Evolutionary conservation across 495 filamentous ascomycete genomes (phyloP), one percentile per base, ranked within the genome.

Genomic region (Podospora conica): DNA sequence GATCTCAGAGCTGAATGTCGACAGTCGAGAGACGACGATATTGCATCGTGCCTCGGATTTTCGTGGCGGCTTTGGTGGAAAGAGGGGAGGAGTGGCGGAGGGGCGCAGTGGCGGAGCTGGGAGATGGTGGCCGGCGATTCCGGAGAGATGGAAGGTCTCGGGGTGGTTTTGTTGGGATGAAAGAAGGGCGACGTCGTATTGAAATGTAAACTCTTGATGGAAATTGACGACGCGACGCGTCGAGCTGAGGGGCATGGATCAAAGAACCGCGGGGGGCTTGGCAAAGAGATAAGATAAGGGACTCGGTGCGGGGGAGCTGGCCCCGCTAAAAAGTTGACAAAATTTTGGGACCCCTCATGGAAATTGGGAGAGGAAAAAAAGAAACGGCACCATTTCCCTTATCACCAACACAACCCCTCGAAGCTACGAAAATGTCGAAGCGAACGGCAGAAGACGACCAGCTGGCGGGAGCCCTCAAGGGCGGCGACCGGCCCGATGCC

Each of bases 351-450:
- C 40, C 40, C 40, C 40, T 48, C 40, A 48, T n/a, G 33, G 15
- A 48, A 48, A 8, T 48, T 48, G 40, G 33, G 18, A n/a, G 5
- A 18, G 40, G 6, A n/a, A 48, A 48, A 48, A 48, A n/a, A 48
- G 6, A n/a, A 0, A 48, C 18, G 40, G 18, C 40, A 7, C 15
- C 15, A 7, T 48, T 48, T 9, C 40, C 40, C 6, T 9, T 18
- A 4, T n/a, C 18, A n/a, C 18, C 1, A n/a, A n/a, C 18, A 48
- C 15, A 12, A 48, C 3, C 7, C 33, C 28, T 10, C 40, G 15
- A 48, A n/a, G n/a, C 10, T 54, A 25, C n/a, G 70, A 84, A 64
- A 64, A 93, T 93, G 90, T 87, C 86, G 10, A 93, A 92, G 78
- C 84, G 90, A 74, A 76, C 83, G 24, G 87, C 90, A 69, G 80